Base-by-base conservation (phyloP, 2,329 filamentous ascomycete species). In the Ophiosphaerella korrae region DNA sequence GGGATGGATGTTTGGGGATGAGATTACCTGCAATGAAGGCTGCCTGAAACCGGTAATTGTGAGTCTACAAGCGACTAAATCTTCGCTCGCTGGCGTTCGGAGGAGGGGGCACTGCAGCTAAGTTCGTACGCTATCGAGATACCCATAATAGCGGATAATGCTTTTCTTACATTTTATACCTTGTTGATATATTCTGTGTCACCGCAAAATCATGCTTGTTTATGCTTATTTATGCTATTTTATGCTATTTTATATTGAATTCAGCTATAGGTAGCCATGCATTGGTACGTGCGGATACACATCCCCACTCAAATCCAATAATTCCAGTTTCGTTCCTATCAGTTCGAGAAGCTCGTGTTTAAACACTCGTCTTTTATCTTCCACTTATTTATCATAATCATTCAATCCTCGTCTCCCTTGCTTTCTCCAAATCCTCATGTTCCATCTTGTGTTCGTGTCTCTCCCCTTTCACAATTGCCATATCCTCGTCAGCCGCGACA, bases 401-500 rank as follows among this genome's bases (percentile, higher is more conserved):
- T 41, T 50, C 12, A 26, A 46, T 31, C 47, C 48, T 26, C 31
- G 24, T 41, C 33, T 40, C 38, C 43, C 56, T 42, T 50, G 16
- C 39, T 33, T 48, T 51, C 35, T 53, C 57, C 32, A 46, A 41
- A 23, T 61, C 48, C 41, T 47, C 56, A 31, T 53, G 26, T 5
- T 42, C 51, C 29, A 46, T 51, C 21, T 39, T 43, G n/a, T 59
- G 41, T 32, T 47, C 55, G 46, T 47, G 31, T 13, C 52, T 36
- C 39, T 51, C 38, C 26, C 53, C 58, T 13, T 58, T 63, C 2
- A 58, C 71, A 40, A 59, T 64, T 8, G 52, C 64, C 68, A 74
- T 59, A 54, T 74, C 72, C 35, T 59, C 56, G 56, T 74, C 72
- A 8, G 62, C 63, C 21, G 57, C 62, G 3, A 66, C 72, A 46